Base-by-base conservation (phyloP, 495 filamentous ascomycete genomes). In the Copromyces sp. region DNA sequence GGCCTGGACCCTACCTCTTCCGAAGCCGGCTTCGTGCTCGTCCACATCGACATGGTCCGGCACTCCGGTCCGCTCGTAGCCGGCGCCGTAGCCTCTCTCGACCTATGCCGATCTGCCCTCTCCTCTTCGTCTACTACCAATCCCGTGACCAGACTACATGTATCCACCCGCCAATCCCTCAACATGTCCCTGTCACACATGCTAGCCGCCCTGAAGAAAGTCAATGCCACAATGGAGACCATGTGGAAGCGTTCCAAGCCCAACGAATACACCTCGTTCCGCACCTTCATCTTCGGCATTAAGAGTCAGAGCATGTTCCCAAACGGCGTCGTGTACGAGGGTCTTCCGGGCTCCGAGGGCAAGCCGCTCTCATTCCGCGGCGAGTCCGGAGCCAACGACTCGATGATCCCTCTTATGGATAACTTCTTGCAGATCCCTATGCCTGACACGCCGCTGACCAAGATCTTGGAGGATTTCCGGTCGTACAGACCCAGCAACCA, bases 201-300 rank as follows among this genome's bases (percentile, higher is more conserved):
- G 20, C 82, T 94, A 5, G 70, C 77, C 0, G 84, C 91, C 5
- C 87, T 97, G 84, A 83, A 83, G 53, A 87, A 89, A 73, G 90
- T 97, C 47, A 95, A 97, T 79, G 81, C 76, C 9, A 87, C 88
- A 47, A 94, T 97, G 92, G 92, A 95, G 75, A 89, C 86, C 35
- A 97, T 97, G 94, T 97, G 94, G 94, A 84, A 83, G 42, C 90
- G 92, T 77, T 93, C 90, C 69, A 92, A 91, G 77, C 93, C 94
- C 14, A 79, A 83, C 4, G 87, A 91, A 68, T 97, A 97, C 81
- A 90, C 89, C 40, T 89, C 86, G 69, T 97, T 95, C 86, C 89
- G 94, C 12, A 94, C 94, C 40, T 97, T 97, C 82, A 97, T 97
- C 81, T 97, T 96, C 75, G 94, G 94, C 69, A 96, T 97, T 76